Conservation (phyloP, 208 protist species). For the Herpetomonas tarakana region DNA sequence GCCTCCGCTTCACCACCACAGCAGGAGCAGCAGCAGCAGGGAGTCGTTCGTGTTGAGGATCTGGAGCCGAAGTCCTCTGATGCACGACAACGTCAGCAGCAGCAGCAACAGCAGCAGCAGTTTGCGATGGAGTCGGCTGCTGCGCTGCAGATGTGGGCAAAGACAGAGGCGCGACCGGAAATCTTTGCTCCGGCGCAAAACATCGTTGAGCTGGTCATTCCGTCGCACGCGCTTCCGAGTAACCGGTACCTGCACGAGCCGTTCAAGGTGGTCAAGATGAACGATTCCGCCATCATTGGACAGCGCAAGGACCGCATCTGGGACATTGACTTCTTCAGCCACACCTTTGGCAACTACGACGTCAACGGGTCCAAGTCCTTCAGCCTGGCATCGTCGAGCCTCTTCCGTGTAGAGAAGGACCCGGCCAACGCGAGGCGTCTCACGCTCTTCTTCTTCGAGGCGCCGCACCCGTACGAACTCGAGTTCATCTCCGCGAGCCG, state of each 20-base stretch:
- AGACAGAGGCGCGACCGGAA: slow-evolving; percentile 26
- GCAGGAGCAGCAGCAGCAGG: background rate
- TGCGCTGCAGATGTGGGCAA: slow-evolving; percentile 19
- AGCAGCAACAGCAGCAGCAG: background rate
- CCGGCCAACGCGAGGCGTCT: slow-evolving; percentile 31
- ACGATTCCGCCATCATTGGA: slow-evolving; percentile 18
- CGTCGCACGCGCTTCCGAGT: slow-evolving; percentile 65
- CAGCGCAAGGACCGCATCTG: slow-evolving; percentile 62
- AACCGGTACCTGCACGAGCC: slow-evolving; percentile 58
- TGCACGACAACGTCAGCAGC: background rate
- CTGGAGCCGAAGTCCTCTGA: background rate
- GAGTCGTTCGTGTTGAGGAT: slow-evolving; percentile 10
- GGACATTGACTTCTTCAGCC: slow-evolving; percentile 57
- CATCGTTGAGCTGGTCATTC: slow-evolving; percentile 34
- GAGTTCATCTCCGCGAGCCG: slow-evolving; percentile 52
- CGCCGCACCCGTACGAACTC: slow-evolving; percentile 61
- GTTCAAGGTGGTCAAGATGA: slow-evolving; percentile 61
- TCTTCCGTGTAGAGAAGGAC: slow-evolving; percentile 71
- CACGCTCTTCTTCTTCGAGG: slow-evolving; percentile 71
- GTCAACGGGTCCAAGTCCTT: slow-evolving; percentile 47
- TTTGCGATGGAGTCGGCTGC: slow-evolving; percentile 4
- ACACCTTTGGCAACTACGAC: slow-evolving; percentile 52
- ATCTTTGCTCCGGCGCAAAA: slow-evolving; percentile 36
- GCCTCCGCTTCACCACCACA: too few species aligned
- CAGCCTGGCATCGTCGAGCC: slow-evolving; percentile 31